Evolutionary conservation across 2,329 filamentous ascomycete species (phyloP), one percentile per base, ranked within the genome.

Genomic region (Fusarium hainanense): DNA sequence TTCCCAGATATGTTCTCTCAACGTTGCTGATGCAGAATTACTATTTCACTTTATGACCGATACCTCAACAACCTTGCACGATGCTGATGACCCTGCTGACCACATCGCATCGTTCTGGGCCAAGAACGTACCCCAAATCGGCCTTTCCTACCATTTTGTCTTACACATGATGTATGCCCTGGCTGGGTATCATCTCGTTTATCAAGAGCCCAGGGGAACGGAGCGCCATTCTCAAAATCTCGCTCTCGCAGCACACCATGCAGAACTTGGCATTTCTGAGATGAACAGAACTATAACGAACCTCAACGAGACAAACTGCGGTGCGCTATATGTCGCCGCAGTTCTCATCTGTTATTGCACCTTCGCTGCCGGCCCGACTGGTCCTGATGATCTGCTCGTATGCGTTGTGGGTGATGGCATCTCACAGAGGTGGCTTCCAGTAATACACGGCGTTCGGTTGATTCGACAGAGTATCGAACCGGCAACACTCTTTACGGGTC

Each of bases 361-460:
- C 10, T 77, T 78, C 59, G 77, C 77, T 28, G 75, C 76, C 9
- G 77, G 77, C 4, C 77, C 77, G 4, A 71, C 66, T 7, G 66
- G 74, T 12, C 65, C 65, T 4, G 66, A 76, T 30, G 77, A 78
- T 30, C 68, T 78, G 6, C 72, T 78, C 14, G 61, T 78, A 18
- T 77, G 74, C 62, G 59, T 72, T 46, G 58, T 71, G 30, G 71
- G 62, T 28, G 68, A 75, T 23, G 62, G 63, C 11, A 62, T 69
- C 11, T 52, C 69, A 16, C 74, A 74, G 20, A 68, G 73, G 25
- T 76, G 72, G 72, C 51, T 76, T 30, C 72, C 74, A 21, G 40
- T 76, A 28, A 74, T 75, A 27, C 72, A 76, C 30, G 74, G 72
- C 3, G 73, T 76, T 28, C 66, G 74, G 18, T 51, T 74, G 25